Evolutionary conservation across 305 asterid genomes (phyloP).

Genomic region (Coffea humblotiana): DNA sequence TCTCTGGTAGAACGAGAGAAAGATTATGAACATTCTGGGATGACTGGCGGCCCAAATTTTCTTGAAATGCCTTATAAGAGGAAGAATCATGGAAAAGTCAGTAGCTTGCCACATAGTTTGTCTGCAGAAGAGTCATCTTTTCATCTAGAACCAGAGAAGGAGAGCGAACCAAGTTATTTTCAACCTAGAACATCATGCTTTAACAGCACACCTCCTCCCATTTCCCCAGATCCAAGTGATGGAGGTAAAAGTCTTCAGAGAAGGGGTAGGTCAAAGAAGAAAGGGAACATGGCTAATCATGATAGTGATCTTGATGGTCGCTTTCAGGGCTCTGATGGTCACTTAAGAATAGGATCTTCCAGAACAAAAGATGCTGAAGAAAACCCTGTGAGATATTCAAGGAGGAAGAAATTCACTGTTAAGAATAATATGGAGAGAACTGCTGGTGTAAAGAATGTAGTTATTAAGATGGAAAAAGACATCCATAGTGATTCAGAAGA

Average conservation of each 20-base stretch:
- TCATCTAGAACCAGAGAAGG: neutral
- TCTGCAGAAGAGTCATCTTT: conserved; percentile 21
- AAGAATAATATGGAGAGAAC: conserved; percentile 23
- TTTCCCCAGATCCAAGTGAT: conserved; percentile 8
- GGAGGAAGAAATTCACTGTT: conserved; percentile 20
- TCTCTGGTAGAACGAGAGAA: conserved; percentile 33
- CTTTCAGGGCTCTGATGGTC: neutral
- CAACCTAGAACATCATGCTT: neutral
- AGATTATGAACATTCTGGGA: conserved; percentile 26
- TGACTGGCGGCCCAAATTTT: conserved; percentile 23
- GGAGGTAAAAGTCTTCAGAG: conserved; percentile 29
- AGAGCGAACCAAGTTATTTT: neutral
- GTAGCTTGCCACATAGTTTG: conserved; percentile 14
- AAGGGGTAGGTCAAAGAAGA: conserved; percentile 41
- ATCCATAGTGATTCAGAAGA: conserved; percentile 21
- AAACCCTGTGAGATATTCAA: conserved; percentile 17
- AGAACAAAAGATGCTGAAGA: conserved; percentile 7
- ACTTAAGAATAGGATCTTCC: conserved; percentile 5
- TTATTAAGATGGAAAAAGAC: conserved; percentile 28
- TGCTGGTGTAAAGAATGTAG: conserved; percentile 31
- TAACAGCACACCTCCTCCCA: conserved; percentile 17
- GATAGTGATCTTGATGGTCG: neutral
- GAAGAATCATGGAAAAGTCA: conserved; percentile 23
- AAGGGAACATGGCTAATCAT: neutral
- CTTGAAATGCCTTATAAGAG: conserved; percentile 33